Evolutionary conservation across 164 flowering plant species (phyloP).

Genomic region (Magnolia officinalis): DNA sequence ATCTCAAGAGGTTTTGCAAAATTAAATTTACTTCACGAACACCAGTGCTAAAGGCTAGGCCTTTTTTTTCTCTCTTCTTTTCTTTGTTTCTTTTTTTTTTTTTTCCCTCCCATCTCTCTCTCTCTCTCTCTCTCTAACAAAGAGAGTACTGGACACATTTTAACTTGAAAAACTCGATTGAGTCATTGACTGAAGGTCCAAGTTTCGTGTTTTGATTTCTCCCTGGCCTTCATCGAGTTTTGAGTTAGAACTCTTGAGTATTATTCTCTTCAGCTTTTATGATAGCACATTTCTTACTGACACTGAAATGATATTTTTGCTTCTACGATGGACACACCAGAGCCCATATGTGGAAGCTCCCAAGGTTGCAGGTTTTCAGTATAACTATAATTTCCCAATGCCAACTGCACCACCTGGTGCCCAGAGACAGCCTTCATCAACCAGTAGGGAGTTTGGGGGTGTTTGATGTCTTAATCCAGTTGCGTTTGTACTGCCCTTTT

Average conservation of each 20-base stretch:
- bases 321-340: constrained; percentile 24
- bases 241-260: background rate
- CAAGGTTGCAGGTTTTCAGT: constrained; percentile 35
- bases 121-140: too few relatives aligned
- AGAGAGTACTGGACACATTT: too few relatives aligned
- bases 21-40: background rate
- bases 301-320: background rate
- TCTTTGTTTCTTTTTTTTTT: too few relatives aligned
- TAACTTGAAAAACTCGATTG: too few relatives aligned
- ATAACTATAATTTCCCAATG: constrained; percentile 54
- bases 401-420: constrained; percentile 98
- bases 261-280: background rate
- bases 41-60: background rate
- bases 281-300: background rate
- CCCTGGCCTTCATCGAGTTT: too few relatives aligned
- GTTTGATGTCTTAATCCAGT: constrained; percentile 5
- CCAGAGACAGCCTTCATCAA: constrained; percentile 39
- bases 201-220: too few relatives aligned
- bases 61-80: too few relatives aligned
- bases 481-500: background rate
- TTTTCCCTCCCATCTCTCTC: too few relatives aligned
- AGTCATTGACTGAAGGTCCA: too few relatives aligned
- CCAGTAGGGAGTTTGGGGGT: constrained; percentile 6
- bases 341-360: constrained; percentile 93
- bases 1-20: background rate